Base-by-base conservation (phyloP, 176 grass and related monocot species). In the Dactylis glomerata region DNA sequence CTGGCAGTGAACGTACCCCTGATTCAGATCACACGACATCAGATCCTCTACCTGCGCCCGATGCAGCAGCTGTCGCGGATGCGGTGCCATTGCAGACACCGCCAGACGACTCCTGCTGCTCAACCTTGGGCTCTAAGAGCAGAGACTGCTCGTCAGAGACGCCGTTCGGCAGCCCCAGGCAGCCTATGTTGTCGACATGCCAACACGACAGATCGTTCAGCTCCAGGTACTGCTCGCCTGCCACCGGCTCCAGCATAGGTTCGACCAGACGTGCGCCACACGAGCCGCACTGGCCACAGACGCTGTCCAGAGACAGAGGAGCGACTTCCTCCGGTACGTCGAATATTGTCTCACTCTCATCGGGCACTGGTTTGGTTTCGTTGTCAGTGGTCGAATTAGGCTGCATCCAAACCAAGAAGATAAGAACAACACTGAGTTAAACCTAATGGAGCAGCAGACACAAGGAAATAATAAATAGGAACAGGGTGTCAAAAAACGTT, bases 191-290 rank as follows among this genome's bases (percentile, higher is more conserved):
- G 59, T 77, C 81, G 1, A 17, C 44, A 10, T 38, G 52, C 64
- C 40, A 82, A 28, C 75, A 92, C 10, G 12, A 42, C 42, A 94
- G 37, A 62, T 92, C 92, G 67, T 89, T 92, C 54, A 94, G 74
- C 68, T 94, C 92, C 26, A 89, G 7, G 80, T 85, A 90, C 1
- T 87, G 85, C 31, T 90, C 82, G 1, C 27, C 17, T 19, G 77
- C 68, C 58, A 87, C 42, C 50, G 73, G 78, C 49, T 67, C 69
- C 17, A 57, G 45, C 68, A 83, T 49, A 46, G 54, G 77, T 36
- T 72, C 51, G 3, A 73, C 47, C 6, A 15, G 72, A 65, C 68
- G 38, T 51, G 51, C 68, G 13, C 55, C 42, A 5, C 62, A 46
- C 26, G 42, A 62, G 36, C 26, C 51, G 46, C 79, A 86, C 76